Conservation (phyloP, 192 early-diverging fungal species). For the Linnemannia exigua region DNA sequence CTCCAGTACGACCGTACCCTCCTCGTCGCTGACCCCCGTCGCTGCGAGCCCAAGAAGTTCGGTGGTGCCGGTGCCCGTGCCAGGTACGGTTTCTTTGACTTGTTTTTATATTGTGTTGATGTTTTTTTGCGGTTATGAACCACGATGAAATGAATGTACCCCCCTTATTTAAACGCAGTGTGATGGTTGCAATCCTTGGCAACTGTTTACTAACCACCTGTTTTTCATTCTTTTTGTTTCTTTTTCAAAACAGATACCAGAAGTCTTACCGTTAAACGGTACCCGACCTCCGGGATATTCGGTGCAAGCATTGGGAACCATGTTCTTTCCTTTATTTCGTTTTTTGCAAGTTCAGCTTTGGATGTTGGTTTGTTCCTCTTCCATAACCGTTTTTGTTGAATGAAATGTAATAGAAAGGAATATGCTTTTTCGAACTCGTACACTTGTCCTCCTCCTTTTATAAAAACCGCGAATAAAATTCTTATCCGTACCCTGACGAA, state of each 20-base stretch:
- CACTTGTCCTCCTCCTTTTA: neutral
- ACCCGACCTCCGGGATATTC: conserved; percentile 24
- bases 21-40: conserved; percentile 98
- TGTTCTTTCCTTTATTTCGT: conserved; percentile 4
- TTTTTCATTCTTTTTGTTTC: neutral
- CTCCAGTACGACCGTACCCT: conserved; percentile 95
- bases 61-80: conserved; percentile 99
- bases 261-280: conserved; percentile 61
- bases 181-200: neutral
- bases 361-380: conserved; percentile 11
- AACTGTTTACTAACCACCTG: neutral
- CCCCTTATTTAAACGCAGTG: neutral
- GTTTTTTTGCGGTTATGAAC: neutral
- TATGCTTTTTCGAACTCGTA: conserved; percentile 12
- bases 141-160: neutral
- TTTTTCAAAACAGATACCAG: conserved; percentile 43
- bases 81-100: conserved; percentile 88
- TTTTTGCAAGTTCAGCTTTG: conserved; percentile 23
- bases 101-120: conserved; percentile 77
- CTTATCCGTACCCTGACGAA: conserved; percentile 22
- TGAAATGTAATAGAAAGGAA: conserved; percentile 6
- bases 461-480: conserved; percentile 17
- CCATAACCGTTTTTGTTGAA: neutral
- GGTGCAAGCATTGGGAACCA: conserved; percentile 28
- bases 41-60: conserved; percentile 99